Conservation (phyloP, 768 basidiomycete species). For the Cystobasidium tubakii region DNA sequence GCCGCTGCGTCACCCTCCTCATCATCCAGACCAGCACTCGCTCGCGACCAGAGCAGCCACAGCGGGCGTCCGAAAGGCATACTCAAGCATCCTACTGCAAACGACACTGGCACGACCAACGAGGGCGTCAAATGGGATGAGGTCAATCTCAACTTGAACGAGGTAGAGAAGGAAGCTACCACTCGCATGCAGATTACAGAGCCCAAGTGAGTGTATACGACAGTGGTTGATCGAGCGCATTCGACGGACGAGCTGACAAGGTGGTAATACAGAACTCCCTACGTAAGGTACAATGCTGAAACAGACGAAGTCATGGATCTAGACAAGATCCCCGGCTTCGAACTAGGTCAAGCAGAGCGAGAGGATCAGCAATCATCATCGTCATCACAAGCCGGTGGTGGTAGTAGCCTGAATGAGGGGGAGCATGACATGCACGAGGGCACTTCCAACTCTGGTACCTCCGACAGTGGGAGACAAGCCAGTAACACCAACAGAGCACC, state of each 20-base stretch:
- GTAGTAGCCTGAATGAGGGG: background rate
- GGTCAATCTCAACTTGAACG: constrained; percentile 44
- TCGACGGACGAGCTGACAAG: too few species aligned
- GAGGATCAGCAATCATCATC: constrained; percentile 13
- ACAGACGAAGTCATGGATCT: constrained; percentile 47
- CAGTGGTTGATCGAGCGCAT: too few species aligned
- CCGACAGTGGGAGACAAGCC: background rate
- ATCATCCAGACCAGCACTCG: background rate
- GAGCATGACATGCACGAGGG: constrained; percentile 12
- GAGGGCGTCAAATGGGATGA: constrained; percentile 25
- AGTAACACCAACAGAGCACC: constrained; percentile 7
- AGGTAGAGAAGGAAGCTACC: constrained; percentile 40
- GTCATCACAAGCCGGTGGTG: background rate
- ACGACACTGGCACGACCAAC: background rate
- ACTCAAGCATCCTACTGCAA: constrained; percentile 41
- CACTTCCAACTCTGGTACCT: background rate
- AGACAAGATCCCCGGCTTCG: constrained; percentile 47
- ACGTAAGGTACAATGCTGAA: constrained; percentile 47
- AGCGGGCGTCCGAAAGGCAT: constrained; percentile 38
- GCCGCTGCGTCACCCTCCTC: background rate
- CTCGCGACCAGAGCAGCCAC: constrained; percentile 9
- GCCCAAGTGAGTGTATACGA: constrained; percentile 44
- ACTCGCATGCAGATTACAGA: constrained; percentile 45
- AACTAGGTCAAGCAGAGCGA: constrained; percentile 41
- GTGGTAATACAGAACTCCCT: constrained; percentile 25